Conservation (phyloP, 2,329 filamentous ascomycete species). For the Capronia coronata region DNA sequence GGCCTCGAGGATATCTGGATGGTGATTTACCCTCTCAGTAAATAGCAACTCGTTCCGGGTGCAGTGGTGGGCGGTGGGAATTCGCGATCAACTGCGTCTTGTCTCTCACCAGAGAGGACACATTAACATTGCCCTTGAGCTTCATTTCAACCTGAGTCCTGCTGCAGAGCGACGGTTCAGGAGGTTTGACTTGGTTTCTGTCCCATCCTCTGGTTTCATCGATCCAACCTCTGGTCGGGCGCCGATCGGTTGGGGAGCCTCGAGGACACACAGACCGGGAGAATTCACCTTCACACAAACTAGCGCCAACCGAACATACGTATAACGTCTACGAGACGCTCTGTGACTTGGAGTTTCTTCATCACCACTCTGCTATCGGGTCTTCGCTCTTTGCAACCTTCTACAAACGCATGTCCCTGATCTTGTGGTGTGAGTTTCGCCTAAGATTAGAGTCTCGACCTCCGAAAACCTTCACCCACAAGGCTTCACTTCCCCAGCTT, state of each 20-base stretch:
- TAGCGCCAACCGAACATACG: neutral
- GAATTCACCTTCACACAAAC: neutral
- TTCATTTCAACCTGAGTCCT: neutral
- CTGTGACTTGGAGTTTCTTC: slow-evolving; percentile 4
- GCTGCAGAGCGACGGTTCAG: neutral
- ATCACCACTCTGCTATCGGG: slow-evolving; percentile 1
- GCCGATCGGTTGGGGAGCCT: neutral
- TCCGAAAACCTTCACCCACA: slow-evolving; percentile 11
- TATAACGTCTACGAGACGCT: slow-evolving; percentile 5
- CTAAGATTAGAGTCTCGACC: slow-evolving; percentile 18
- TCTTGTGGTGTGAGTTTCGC: slow-evolving; percentile 18
- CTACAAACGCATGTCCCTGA: neutral
- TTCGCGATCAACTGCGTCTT: neutral
- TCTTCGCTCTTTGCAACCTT: slow-evolving; percentile 1
- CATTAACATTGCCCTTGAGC: neutral
- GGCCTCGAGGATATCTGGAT: neutral
- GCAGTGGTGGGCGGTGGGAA: neutral
- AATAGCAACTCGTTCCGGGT: neutral
- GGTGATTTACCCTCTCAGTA: neutral
- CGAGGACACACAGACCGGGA: neutral
- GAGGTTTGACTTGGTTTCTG: neutral
- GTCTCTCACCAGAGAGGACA: neutral
- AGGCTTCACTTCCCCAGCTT: neutral
- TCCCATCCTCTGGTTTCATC: neutral
- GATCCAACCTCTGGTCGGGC: neutral